These are phyloP conservation scores for Globisporangium heterothallicum DNA, from an alignment of 352 stramenopile species.

Conservation along the genomic window DNA sequence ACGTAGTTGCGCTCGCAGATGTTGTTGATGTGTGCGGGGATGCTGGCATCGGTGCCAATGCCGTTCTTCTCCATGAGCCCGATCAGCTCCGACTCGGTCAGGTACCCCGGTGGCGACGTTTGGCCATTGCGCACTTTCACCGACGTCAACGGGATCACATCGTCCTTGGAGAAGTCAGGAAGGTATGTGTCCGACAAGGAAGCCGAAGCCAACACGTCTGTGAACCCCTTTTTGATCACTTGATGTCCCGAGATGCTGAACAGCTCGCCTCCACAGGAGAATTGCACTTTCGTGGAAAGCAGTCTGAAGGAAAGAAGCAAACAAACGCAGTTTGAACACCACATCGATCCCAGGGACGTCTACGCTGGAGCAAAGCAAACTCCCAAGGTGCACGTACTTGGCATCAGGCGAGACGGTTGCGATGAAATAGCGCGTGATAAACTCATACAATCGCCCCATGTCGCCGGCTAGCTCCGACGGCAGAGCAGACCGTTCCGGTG, in stretches of 20 bases:
- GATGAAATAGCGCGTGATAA: conserved; percentile 87
- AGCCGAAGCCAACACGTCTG: conserved; percentile 18
- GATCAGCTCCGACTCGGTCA: conserved; percentile 82
- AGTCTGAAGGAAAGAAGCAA: conserved; percentile 4
- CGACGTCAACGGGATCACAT: conserved; percentile 44
- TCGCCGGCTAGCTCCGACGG: conserved; percentile 60
- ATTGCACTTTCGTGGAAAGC: conserved; percentile 31
- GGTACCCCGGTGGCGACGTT: conserved; percentile 55
- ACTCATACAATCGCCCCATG: conserved; percentile 76
- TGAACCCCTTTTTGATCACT: conserved; percentile 28
- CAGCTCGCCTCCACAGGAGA: conserved; percentile 50
- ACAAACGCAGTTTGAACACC: too few relatives aligned
- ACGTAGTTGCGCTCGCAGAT: conserved; percentile 81
- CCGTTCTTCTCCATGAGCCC: conserved; percentile 79
- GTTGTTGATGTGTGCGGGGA: conserved; percentile 83
- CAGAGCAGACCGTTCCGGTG: conserved; percentile 45
- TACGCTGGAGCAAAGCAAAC: conserved; percentile 44
- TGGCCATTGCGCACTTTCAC: conserved; percentile 62
- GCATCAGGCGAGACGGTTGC: conserved; percentile 79
- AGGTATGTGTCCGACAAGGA: conserved; percentile 24
- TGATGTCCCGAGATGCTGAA: conserved; percentile 73
- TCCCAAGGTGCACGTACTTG: conserved; percentile 23
- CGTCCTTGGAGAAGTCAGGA: conserved; percentile 48
- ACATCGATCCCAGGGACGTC: too few relatives aligned
- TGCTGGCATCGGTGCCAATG: conserved; percentile 76